Conservation (phyloP, 768 basidiomycete genomes). For the Trametes meyenii region DNA sequence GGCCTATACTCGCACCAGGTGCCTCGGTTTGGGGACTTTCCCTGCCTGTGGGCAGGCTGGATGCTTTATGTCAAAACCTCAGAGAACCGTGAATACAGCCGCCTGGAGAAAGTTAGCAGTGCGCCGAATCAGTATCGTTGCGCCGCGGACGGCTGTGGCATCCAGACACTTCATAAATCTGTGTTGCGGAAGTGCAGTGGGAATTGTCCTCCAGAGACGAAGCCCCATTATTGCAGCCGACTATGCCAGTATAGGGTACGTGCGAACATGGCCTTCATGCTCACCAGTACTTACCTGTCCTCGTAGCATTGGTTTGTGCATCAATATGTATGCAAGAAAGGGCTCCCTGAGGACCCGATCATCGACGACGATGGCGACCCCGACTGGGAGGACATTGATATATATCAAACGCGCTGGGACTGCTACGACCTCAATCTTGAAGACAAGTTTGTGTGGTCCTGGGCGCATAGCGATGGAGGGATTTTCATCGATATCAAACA, state of each 20-base stretch:
- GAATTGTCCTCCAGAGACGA: background rate
- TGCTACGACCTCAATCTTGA: too few relatives aligned
- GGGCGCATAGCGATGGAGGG: background rate
- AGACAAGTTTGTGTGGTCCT: background rate
- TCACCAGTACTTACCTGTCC: too few relatives aligned
- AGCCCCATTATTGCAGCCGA: background rate
- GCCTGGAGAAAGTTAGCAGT: background rate
- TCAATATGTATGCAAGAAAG: background rate
- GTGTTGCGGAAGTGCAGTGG: background rate
- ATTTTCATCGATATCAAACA: background rate
- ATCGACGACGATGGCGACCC: background rate
- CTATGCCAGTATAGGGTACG: background rate
- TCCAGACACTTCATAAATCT: background rate
- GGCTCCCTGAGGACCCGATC: background rate
- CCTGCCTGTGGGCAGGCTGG: background rate
- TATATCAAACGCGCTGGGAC: background rate
- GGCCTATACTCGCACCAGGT: background rate
- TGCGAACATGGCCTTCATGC: too few relatives aligned
- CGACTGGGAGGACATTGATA: background rate
- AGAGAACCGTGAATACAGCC: background rate
- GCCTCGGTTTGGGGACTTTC: background rate
- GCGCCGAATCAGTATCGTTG: background rate
- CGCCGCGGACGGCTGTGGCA: background rate
- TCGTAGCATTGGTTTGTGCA: slow-evolving; percentile 5
- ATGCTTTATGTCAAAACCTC: background rate